Percentiles rank a stretch among this genome's conserved stretches.
phyloP scores from a whole-genome alignment of 305 asterid genomes.

The Euphrasia arctica region DNA sequence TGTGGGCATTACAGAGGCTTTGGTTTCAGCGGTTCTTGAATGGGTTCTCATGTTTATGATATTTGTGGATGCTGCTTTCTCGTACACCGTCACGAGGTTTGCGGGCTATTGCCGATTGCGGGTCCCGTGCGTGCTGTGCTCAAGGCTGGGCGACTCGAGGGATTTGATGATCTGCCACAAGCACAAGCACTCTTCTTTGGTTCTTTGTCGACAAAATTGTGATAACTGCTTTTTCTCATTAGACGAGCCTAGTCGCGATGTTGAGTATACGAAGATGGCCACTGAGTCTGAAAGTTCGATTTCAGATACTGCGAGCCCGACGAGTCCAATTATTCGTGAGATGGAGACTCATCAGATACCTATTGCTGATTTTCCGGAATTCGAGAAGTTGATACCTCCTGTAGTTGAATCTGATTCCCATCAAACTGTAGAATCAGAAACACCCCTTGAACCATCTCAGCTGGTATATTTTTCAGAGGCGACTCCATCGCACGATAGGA shows the following conservation, averaged over 20 bases:
- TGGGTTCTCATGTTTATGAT: constrained; percentile 77
- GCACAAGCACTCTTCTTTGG: constrained; percentile 71
- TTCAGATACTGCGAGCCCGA: constrained; percentile 38
- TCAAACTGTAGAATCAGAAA: constrained; percentile 28
- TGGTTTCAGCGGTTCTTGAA: constrained; percentile 71
- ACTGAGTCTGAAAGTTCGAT: constrained; percentile 46
- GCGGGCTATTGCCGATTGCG: constrained; percentile 55
- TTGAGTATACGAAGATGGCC: constrained; percentile 49
- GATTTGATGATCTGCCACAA: constrained; percentile 50
- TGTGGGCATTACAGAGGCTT: constrained; percentile 38
- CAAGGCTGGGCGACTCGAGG: constrained; percentile 67
- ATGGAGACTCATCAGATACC: constrained; percentile 35
- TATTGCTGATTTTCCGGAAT: constrained; percentile 24
- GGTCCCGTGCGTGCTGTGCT: constrained; percentile 82
- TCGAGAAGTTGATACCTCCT: constrained; percentile 38
- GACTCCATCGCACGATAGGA: constrained; percentile 31
- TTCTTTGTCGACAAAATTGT: constrained; percentile 55
- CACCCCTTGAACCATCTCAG: constrained; percentile 31
- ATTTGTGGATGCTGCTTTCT: constrained; percentile 58
- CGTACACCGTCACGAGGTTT: constrained; percentile 64
- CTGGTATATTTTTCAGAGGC: constrained; percentile 29
- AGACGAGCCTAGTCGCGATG: constrained; percentile 35
- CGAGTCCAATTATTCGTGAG: constrained; percentile 29
- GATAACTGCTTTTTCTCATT: constrained; percentile 61
- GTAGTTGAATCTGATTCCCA: constrained; percentile 23